Base-by-base conservation (phyloP, 495 filamentous ascomycete genomes). In the Talaromyces proteolyticus region DNA sequence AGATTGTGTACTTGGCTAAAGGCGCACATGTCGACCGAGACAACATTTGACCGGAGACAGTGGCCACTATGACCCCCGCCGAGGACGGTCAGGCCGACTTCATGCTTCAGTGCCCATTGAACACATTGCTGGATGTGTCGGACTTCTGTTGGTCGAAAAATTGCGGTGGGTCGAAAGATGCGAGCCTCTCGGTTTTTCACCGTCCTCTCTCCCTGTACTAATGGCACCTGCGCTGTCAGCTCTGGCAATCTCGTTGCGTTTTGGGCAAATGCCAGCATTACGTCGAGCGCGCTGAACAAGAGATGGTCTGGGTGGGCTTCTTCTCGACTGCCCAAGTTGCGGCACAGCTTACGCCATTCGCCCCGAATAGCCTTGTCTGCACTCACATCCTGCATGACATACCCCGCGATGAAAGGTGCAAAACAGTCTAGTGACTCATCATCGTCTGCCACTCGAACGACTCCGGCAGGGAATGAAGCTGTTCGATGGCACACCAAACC, bases 61-160 rank as follows among this genome's bases (percentile, higher is more conserved):
- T 84, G 76, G 46, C 72, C 79, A 55, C 79, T 79, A 57, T 86
- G 80, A 50, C 81, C 69, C 21, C 80, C 82, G 23, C 79, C 78
- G 44, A 84, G 19, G 43, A 84, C 65, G 10, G 74, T 78, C 51
- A 86, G 61, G 45, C 72, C 60, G 24, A 70, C 47, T 14, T 52
- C 51, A 47, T 81, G 69, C 58, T 75, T 65, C 21, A 79, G 53
- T 62, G 80, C 80, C 82, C 81, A 86, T 61, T 52, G 59, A 56
- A 84, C 75, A 54, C 79, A 83, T 16, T 69, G 40, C 58, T 81
- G 78, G 48, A 86, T 56, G 7, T 83, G 73, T 57, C 12, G 42
- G 40, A 82, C 42, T 44, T 76, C 62, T 55, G 64, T 76, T 44
- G 80, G 80, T 48, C 60, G 63, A 41, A 77, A 44, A 54, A 77